Evolutionary conservation across 768 basidiomycete genomes (phyloP).

Genomic region (Leccinellum luteum): DNA sequence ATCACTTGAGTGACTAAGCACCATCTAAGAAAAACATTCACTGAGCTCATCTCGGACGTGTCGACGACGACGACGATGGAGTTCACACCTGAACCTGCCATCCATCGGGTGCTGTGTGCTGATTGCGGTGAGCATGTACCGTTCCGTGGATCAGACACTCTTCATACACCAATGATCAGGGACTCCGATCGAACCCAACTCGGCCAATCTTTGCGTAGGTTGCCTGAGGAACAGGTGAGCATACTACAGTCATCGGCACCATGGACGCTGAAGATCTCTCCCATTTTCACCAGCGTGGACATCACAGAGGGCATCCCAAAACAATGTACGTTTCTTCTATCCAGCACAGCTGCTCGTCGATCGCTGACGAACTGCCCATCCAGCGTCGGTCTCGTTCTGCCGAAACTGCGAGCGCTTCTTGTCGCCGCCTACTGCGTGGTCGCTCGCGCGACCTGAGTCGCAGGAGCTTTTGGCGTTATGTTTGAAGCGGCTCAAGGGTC

Average conservation of each 20-base stretch:
- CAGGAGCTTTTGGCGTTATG: slow-evolving; percentile 93
- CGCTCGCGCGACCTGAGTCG: slow-evolving; percentile 83
- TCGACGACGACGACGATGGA: slow-evolving; percentile 58
- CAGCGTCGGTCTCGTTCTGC: slow-evolving; percentile 90
- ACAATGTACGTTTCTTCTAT: slow-evolving; percentile 56
- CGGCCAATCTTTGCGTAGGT: slow-evolving; percentile 86
- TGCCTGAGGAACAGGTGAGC: slow-evolving; percentile 85
- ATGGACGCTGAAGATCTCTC: neutral
- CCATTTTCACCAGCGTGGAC: slow-evolving; percentile 60
- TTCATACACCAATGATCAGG: slow-evolving; percentile 40
- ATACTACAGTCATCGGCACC: neutral
- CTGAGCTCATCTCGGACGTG: neutral
- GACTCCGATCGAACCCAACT: slow-evolving; percentile 86
- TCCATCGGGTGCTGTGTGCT: slow-evolving; percentile 84
- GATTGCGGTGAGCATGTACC: slow-evolving; percentile 65
- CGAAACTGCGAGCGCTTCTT: slow-evolving; percentile 95
- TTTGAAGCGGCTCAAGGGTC: slow-evolving; percentile 89
- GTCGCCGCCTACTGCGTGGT: slow-evolving; percentile 87
- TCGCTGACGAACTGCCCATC: slow-evolving; percentile 3
- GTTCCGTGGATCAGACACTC: neutral
- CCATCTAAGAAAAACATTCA: neutral
- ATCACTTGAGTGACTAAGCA: slow-evolving; percentile 19
- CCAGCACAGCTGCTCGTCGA: neutral
- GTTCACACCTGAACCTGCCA: slow-evolving; percentile 68
- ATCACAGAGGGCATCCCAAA: slow-evolving; percentile 98